Evolutionary conservation across 2,329 filamentous ascomycete species (phyloP).

Genomic region (Trichoderma atroviride): DNA sequence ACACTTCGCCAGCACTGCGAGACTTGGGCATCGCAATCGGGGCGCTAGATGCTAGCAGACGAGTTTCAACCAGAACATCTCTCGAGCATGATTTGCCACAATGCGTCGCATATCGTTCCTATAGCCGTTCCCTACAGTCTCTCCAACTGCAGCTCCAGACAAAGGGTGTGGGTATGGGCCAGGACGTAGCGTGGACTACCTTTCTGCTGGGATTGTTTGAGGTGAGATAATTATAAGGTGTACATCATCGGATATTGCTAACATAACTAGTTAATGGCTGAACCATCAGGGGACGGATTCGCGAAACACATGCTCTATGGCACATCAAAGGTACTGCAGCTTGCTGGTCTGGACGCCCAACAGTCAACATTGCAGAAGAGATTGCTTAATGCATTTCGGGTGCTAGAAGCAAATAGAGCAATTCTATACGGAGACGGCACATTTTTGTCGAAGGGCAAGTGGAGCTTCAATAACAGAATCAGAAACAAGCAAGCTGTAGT

Average conservation of each 20-base stretch:
- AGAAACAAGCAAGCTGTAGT: too few relatives aligned
- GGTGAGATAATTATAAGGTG: constrained; percentile 18
- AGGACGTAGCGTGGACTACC: constrained; percentile 34
- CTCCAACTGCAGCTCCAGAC: constrained; percentile 27
- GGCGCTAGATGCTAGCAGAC: constrained; percentile 34
- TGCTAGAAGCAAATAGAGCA: constrained; percentile 33
- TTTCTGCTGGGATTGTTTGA: constrained; percentile 37
- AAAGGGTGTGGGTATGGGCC: not conserved
- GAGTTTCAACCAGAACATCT: not conserved
- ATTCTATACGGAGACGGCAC: constrained; percentile 34
- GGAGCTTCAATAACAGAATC: constrained; percentile 1
- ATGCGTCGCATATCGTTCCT: constrained; percentile 28
- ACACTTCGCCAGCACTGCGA: constrained; percentile 27
- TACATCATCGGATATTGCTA: not conserved
- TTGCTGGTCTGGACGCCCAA: not conserved
- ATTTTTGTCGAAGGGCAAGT: constrained; percentile 27
- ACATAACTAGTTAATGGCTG: constrained; percentile 31
- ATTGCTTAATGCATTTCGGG: constrained; percentile 31
- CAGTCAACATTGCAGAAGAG: constrained; percentile 15
- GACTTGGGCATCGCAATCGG: constrained; percentile 34
- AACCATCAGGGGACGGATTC: constrained; percentile 34
- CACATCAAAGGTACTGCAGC: constrained; percentile 32
- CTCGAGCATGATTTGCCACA: not conserved
- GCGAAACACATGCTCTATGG: constrained; percentile 36
- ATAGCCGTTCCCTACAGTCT: constrained; percentile 30